These are phyloP conservation scores for Geotrichum reessii DNA, from an alignment of 1,139 yeast species.

Conservation along the genomic window DNA sequence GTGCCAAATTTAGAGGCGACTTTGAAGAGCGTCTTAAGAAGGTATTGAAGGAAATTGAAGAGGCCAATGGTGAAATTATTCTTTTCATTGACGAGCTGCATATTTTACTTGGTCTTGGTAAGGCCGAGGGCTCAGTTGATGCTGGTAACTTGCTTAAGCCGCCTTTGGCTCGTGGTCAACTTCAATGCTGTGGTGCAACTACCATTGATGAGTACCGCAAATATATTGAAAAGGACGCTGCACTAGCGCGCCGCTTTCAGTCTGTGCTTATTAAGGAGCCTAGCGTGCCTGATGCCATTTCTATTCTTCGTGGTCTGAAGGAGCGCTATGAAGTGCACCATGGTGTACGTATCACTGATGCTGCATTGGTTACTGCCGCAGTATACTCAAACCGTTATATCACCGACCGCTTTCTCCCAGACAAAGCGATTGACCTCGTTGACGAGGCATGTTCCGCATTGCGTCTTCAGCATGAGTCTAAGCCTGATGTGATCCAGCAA, in stretches of 20 bases:
- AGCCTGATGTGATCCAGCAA: constrained; percentile 89
- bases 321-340: constrained; percentile 96
- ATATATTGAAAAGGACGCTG: constrained; percentile 88
- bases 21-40: constrained; percentile 84
- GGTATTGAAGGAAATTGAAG: constrained; percentile 82
- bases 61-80: constrained; percentile 69
- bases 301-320: constrained; percentile 86
- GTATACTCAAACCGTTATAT: constrained; percentile 84
- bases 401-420: constrained; percentile 87
- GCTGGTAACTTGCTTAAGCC: constrained; percentile 93
- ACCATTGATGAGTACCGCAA: constrained; percentile 82
- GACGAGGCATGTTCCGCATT: constrained; percentile 97
- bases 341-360: constrained; percentile 92
- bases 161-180: constrained; percentile 84
- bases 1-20: constrained; percentile 93
- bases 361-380: constrained; percentile 92
- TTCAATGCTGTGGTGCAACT: constrained; percentile 96
- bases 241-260: constrained; percentile 86
- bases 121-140: constrained; percentile 92
- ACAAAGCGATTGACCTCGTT: constrained; percentile 90
- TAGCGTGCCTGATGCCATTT: constrained; percentile 84
- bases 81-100: constrained; percentile 92
- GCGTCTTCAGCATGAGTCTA: constrained; percentile 90
- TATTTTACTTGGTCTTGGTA: constrained; percentile 84
- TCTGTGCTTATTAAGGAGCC: constrained; percentile 87